Evolutionary conservation across 2,329 filamentous ascomycete species (phyloP).

Genomic region (Cytospora chrysosperma): DNA sequence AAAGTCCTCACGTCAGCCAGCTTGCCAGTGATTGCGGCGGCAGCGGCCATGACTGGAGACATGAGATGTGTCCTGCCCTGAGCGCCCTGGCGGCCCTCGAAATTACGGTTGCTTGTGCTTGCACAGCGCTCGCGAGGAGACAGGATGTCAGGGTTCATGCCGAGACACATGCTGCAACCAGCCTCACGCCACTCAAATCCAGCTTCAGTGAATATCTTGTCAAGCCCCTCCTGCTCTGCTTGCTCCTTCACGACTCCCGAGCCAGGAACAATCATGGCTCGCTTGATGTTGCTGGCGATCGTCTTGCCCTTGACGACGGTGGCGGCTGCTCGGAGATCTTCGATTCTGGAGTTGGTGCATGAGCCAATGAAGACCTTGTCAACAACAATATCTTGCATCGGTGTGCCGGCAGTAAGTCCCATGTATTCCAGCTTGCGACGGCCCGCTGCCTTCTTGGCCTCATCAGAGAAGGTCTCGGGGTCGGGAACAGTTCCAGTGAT

Average conservation of each 20-base stretch:
- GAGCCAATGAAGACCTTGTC: constrained; percentile 55
- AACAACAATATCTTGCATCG: constrained; percentile 85
- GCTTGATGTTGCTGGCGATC: constrained; percentile 83
- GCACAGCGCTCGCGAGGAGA: constrained; percentile 91
- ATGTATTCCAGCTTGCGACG: constrained; percentile 90
- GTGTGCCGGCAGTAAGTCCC: constrained; percentile 82
- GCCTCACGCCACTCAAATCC: constrained; percentile 98
- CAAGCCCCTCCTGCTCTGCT: constrained; percentile 87
- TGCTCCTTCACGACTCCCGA: constrained; percentile 91
- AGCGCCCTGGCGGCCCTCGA: constrained; percentile 93
- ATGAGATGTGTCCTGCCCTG: constrained; percentile 90
- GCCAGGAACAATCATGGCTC: constrained; percentile 93
- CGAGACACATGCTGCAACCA: constrained; percentile 97
- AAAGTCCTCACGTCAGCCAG: constrained; percentile 88
- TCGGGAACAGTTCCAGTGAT: constrained; percentile 90
- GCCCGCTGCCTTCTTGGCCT: constrained; percentile 77
- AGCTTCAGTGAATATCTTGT: constrained; percentile 87
- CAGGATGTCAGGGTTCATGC: constrained; percentile 98
- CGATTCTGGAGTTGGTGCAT: constrained; percentile 95
- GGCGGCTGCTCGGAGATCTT: constrained; percentile 87
- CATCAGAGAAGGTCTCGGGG: constrained; percentile 79
- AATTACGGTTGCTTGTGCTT: constrained; percentile 95
- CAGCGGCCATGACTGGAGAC: constrained; percentile 96
- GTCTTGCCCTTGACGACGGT: constrained; percentile 83
- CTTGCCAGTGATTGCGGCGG: constrained; percentile 84